Conservation (phyloP, 169 alveolate genomes). For the Cryptosporidium bovis region DNA sequence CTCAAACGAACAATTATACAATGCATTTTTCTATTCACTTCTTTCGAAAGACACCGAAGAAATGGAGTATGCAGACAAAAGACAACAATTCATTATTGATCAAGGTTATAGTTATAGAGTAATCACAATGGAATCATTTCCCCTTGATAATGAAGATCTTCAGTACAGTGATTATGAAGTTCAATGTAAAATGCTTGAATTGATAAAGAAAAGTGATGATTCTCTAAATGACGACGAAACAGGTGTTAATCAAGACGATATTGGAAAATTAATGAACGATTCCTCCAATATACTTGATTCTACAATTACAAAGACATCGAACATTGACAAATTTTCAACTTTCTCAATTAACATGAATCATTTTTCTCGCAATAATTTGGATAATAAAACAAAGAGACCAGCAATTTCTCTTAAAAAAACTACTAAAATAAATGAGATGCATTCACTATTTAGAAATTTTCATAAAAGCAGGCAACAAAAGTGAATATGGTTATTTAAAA, state of each 20-base stretch:
- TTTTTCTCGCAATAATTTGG: background rate
- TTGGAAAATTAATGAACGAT: background rate
- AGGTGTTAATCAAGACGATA: constrained; percentile 15
- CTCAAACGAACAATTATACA: constrained; percentile 72
- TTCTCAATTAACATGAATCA: constrained; percentile 2
- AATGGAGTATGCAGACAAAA: constrained; percentile 94
- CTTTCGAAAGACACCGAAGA: constrained; percentile 98
- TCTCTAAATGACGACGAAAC: constrained; percentile 41
- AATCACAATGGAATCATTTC: constrained; percentile 56
- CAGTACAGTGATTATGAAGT: constrained; percentile 35
- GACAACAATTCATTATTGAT: constrained; percentile 97
- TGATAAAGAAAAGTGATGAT: constrained; percentile 58
- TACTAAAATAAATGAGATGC: constrained; percentile 61
- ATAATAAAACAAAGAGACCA: constrained; percentile 29
- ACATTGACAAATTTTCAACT: constrained; percentile 23
- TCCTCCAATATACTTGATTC: constrained; percentile 31
- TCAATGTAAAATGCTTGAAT: constrained; percentile 35
- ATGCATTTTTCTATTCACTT: constrained; percentile 97
- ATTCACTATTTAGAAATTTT: constrained; percentile 56
- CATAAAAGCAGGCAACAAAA: constrained; percentile 32
- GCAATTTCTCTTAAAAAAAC: constrained; percentile 21
- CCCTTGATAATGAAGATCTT: constrained; percentile 39
- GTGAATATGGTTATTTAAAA: no score
- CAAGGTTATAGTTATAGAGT: constrained; percentile 87
- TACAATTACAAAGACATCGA: constrained; percentile 39